Evolutionary conservation across 2,329 filamentous ascomycete genomes (phyloP), one percentile per base, ranked within the genome.

Genomic region (Xenosphaeropsis pyriputrescens): DNA sequence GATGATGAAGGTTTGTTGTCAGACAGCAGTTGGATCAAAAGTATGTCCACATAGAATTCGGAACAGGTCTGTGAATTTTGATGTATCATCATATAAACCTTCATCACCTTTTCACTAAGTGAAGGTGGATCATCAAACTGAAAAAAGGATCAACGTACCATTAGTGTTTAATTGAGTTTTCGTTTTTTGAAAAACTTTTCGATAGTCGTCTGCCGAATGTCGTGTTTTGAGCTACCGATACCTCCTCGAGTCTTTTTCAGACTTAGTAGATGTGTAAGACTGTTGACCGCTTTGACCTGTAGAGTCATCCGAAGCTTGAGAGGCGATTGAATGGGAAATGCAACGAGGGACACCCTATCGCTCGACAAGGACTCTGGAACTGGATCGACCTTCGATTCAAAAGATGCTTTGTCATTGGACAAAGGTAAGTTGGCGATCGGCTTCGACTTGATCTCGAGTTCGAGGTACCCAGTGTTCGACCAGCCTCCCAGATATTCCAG

Each of bases 21-120:
- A 84, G 79, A 84, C 75, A 85, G 79, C 79, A 80, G 78, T 85
- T 85, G 79, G 75, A 77, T 75, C 73, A 77, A 74, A 62, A 62
- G 41, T 64, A 56, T 65, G 69, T 82, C 79, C 68, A 81, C 78
- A 84, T 67, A 47, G 52, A 56, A 60, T 80, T 85, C 77, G 69
- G 80, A 79, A 80, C 79, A 85, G 80, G 79, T 85, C 79, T 85
- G 79, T 85, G 79, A 79, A 26, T 26, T 26, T 26, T 26, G 22
- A 26, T 26, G 22, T 26, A 26, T 26, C 22, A 72, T 64, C 62
- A 69, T 62, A 53, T 63, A 58, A 70, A 64, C 85, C 77, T 81
- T 84, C 81, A 84, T 74, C 54, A 64, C 68, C 50, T 39, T 38
- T 32, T 32, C 22, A 38, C 33, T 34, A 45, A 39, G 43, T 43